Percentiles rank a stretch among this genome's conserved stretches.
phyloP scores from a whole-genome alignment of 805 yeast species.

The Lachancea dasiensis region DNA sequence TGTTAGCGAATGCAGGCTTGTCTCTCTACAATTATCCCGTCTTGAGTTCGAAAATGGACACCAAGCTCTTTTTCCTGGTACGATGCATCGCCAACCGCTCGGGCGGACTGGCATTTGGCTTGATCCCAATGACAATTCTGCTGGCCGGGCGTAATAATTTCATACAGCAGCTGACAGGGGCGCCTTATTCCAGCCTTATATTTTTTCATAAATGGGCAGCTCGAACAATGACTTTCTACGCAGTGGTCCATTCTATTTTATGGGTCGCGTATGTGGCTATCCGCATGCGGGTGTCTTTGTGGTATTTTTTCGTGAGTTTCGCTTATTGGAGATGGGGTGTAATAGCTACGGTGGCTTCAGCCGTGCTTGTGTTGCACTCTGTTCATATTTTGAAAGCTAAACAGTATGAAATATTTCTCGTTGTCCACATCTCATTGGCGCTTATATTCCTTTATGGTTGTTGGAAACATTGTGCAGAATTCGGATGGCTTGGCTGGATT shows the following conservation, averaged over 20 bases:
- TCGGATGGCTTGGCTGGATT: conserved; percentile 40
- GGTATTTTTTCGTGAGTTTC: conserved; percentile 22
- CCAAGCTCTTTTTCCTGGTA: conserved; percentile 7
- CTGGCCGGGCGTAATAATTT: conserved; percentile 74
- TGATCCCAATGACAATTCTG: conserved; percentile 49
- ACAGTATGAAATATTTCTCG: conserved; percentile 43
- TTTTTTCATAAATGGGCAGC: conserved; percentile 58
- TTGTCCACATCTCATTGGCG: conserved; percentile 39
- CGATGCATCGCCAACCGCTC: conserved; percentile 40
- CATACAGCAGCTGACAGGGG: conserved; percentile 52
- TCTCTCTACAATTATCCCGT: conserved; percentile 9
- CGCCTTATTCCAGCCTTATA: conserved; percentile 58
- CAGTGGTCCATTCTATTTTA: conserved; percentile 33
- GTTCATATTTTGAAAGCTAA: conserved; percentile 30
- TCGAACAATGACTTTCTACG: conserved; percentile 35
- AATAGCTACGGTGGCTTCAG: conserved; percentile 5
- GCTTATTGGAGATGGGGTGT: conserved; percentile 40
- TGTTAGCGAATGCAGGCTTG: conserved; percentile 5
- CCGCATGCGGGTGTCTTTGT: not conserved
- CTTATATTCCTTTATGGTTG: conserved; percentile 39
- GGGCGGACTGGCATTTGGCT: conserved; percentile 41
- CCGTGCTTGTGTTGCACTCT: conserved; percentile 29
- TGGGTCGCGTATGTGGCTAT: conserved; percentile 31
- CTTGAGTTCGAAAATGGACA: conserved; percentile 3
- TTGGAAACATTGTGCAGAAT: conserved; percentile 42